These are phyloP conservation scores for Thalassiosira profunda DNA, from an alignment of 108 stramenopile species.

Conservation along the genomic window DNA sequence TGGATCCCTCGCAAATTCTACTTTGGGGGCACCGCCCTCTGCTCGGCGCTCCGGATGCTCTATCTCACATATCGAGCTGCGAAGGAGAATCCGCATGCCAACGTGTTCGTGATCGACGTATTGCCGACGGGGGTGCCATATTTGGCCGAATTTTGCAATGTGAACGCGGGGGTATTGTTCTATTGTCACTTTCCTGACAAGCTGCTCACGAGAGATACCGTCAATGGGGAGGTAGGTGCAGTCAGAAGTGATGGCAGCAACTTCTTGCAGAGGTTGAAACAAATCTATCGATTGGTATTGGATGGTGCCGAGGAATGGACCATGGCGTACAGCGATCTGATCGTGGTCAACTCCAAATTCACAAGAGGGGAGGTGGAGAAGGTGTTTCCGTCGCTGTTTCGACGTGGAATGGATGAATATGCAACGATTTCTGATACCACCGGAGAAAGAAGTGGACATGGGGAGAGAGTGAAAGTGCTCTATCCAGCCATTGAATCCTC, in stretches of 20 bases:
- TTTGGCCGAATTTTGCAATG: conserved; percentile 62
- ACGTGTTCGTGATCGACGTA: conserved; percentile 88
- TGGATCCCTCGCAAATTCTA: conserved; percentile 73
- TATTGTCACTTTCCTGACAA: conserved; percentile 99
- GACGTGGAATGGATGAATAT: neutral
- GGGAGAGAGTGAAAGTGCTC: conserved; percentile 60
- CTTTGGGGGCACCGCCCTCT: conserved; percentile 63
- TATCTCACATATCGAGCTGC: conserved; percentile 59
- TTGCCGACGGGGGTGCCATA: conserved; percentile 90
- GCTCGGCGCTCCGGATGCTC: conserved; percentile 71
- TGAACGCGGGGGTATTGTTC: conserved; percentile 78
- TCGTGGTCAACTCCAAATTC: conserved; percentile 96
- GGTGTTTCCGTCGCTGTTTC: conserved; percentile 70
- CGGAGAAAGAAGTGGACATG: neutral
- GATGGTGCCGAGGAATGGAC: conserved; percentile 85
- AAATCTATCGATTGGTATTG: conserved; percentile 60
- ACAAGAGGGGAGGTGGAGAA: conserved; percentile 80
- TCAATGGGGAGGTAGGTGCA: conserved; percentile 39
- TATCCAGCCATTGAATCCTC: conserved; percentile 88
- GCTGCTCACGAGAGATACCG: conserved; percentile 79
- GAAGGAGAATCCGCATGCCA: conserved; percentile 53
- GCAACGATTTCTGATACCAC: neutral
- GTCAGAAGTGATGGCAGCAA: conserved; percentile 14
- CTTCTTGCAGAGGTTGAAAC: conserved; percentile 30
- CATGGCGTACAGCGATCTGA: conserved; percentile 79